Percentiles rank a stretch among this genome's conserved stretches.
These are phyloP conservation scores for Globisporangium uncinulatum DNA, from an alignment of 352 stramenopile species.

Conservation along the genomic window DNA sequence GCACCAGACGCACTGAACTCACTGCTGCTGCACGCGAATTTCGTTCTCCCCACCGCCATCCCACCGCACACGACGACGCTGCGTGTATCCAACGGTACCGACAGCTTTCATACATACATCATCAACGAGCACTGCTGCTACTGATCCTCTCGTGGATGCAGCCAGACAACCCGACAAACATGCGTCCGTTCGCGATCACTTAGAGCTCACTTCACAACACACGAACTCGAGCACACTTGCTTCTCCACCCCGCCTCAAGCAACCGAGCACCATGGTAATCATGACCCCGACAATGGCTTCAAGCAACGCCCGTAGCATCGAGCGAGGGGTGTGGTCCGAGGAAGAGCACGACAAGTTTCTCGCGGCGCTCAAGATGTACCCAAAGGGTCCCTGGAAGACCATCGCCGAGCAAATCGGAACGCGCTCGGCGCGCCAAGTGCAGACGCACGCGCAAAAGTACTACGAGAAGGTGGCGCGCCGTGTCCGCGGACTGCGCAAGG, in stretches of 20 bases:
- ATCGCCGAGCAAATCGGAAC: conserved; percentile 23
- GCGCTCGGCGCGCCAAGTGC: conserved; percentile 52
- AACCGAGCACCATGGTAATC: no score
- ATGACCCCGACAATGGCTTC: no score
- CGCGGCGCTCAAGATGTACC: conserved; percentile 17
- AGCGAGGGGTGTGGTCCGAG: conserved; percentile 31
- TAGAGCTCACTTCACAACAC: conserved; percentile 9
- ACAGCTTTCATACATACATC: neutral
- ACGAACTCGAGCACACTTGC: conserved; percentile 7
- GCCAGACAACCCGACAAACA: neutral
- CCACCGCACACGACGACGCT: neutral
- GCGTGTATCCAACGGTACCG: conserved; percentile 6
- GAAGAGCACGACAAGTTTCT: conserved; percentile 37
- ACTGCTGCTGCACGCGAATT: neutral
- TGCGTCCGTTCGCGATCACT: neutral
- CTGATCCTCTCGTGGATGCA: neutral
- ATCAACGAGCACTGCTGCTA: neutral
- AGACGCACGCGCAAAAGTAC: conserved; percentile 54
- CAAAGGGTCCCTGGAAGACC: conserved; percentile 23
- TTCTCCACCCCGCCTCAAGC: no score
- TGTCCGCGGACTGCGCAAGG: conserved; percentile 47
- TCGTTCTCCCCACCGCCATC: neutral
- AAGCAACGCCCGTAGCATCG: no score
- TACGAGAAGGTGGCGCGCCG: conserved; percentile 66
- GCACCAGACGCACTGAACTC: neutral